Evolutionary conservation across 2,329 filamentous ascomycete species (phyloP).

Genomic region (Fusarium drepaniforme): DNA sequence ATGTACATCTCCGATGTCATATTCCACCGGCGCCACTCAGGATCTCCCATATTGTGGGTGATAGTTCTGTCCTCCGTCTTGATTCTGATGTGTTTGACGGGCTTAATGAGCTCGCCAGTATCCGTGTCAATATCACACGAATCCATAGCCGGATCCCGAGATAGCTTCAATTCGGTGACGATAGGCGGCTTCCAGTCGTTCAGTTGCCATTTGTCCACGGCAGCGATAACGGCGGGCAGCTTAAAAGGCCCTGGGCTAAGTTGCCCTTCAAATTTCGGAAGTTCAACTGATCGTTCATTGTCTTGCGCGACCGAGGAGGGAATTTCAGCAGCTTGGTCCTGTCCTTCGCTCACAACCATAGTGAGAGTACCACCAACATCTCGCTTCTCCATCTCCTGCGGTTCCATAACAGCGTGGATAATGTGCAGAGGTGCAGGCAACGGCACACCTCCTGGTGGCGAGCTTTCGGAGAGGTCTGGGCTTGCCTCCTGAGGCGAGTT

Average conservation of each 20-base stretch:
- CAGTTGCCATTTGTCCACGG: slow-evolving; percentile 10
- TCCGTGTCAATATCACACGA: slow-evolving; percentile 53
- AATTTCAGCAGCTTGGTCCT: not conserved
- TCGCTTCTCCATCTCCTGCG: not conserved
- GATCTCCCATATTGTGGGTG: slow-evolving; percentile 21
- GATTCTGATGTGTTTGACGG: slow-evolving; percentile 49
- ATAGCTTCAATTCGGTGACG: not conserved
- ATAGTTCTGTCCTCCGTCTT: slow-evolving; percentile 20
- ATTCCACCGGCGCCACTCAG: slow-evolving; percentile 45
- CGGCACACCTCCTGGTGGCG: slow-evolving; percentile 9
- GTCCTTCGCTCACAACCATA: slow-evolving; percentile 26
- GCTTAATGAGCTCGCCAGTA: slow-evolving; percentile 50
- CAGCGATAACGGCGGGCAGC: not conserved
- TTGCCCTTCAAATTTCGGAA: not conserved
- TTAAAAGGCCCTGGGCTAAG: not conserved
- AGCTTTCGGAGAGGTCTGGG: not conserved
- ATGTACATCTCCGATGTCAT: slow-evolving; percentile 46
- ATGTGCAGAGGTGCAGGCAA: slow-evolving; percentile 37
- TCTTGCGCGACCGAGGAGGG: not conserved
- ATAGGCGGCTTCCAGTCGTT: not conserved
- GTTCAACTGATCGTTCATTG: not conserved
- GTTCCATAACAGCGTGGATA: slow-evolving; percentile 24
- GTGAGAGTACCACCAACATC: slow-evolving; percentile 7
- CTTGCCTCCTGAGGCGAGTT: slow-evolving; percentile 5
- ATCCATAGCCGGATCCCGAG: slow-evolving; percentile 6